Evolutionary conservation across 768 basidiomycete species (phyloP).

Genomic region (Daedalea quercina): DNA sequence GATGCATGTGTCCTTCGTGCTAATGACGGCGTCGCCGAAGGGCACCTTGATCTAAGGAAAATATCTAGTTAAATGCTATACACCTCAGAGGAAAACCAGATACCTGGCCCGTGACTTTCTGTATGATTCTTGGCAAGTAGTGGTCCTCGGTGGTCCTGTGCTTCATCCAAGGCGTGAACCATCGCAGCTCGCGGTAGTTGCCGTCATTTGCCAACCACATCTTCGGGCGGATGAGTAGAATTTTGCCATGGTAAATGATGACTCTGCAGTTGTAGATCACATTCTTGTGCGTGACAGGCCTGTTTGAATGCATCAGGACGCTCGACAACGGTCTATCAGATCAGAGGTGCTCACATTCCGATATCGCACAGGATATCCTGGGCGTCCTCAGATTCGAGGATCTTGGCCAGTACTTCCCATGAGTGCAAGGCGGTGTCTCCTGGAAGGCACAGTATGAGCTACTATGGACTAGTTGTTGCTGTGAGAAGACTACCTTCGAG

Average conservation of each 20-base stretch:
- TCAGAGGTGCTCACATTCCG: conserved; percentile 68
- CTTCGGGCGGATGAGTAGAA: conserved; percentile 93
- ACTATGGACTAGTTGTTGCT: neutral
- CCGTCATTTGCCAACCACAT: conserved; percentile 99
- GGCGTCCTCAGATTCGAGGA: conserved; percentile 72
- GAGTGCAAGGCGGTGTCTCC: conserved; percentile 96
- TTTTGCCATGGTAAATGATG: conserved; percentile 78
- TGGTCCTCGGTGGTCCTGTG: conserved; percentile 88
- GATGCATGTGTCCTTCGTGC: conserved; percentile 92
- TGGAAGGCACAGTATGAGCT: conserved; percentile 23
- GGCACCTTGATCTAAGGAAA: conserved; percentile 91
- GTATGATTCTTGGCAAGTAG: conserved; percentile 84
- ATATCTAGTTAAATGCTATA: neutral
- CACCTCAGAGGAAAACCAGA: conserved; percentile 5
- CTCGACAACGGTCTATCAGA: neutral
- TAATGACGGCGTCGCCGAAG: conserved; percentile 92
- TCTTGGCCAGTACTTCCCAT: conserved; percentile 95
- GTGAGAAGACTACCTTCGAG: conserved; percentile 63
- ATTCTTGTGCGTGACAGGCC: conserved; percentile 97
- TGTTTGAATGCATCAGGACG: conserved; percentile 23
- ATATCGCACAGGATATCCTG: conserved; percentile 92
- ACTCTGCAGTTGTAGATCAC: conserved; percentile 96
- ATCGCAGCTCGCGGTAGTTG: conserved; percentile 78
- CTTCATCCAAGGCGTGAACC: conserved; percentile 95
- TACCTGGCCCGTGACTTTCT: conserved; percentile 85